Conservation (phyloP, 2,329 filamentous ascomycete species). For the Akanthomyces uredinophilus region DNA sequence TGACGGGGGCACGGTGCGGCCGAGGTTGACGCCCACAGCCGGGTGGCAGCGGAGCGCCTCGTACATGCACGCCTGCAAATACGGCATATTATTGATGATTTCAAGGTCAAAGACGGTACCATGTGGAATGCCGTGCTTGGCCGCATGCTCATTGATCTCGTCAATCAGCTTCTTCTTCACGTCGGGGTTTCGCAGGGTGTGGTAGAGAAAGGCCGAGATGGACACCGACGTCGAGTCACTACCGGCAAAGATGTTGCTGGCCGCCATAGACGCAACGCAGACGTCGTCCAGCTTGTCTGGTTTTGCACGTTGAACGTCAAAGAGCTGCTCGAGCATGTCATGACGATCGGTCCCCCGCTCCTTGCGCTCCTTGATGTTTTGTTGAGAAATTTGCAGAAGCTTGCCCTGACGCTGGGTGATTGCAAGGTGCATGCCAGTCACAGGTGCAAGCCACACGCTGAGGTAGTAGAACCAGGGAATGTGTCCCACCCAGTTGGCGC, state of each 20-base stretch:
- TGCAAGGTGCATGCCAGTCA: neutral
- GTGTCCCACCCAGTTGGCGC: neutral
- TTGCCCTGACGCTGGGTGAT: neutral
- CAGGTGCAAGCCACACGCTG: neutral
- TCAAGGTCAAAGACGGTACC: neutral
- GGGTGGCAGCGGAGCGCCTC: constrained; percentile 45
- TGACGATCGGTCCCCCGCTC: neutral
- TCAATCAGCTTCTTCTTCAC: constrained; percentile 28
- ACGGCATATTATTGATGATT: constrained; percentile 30
- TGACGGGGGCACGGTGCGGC: constrained; percentile 38
- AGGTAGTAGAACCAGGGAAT: neutral
- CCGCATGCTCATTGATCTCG: constrained; percentile 31
- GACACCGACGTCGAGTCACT: constrained; percentile 33
- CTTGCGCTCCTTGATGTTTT: neutral
- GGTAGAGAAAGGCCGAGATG: constrained; percentile 26
- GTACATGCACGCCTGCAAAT: constrained; percentile 46
- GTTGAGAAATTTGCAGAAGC: neutral
- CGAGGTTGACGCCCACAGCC: constrained; percentile 39
- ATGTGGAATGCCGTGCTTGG: constrained; percentile 19
- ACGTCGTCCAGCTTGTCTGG: neutral
- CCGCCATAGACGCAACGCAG: neutral
- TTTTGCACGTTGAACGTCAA: neutral
- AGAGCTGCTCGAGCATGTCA: neutral
- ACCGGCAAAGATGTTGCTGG: constrained; percentile 28
- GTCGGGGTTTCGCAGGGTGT: constrained; percentile 23